These are phyloP conservation scores for Aspergillus asperescens DNA, from an alignment of 495 filamentous ascomycete species.

Conservation along the genomic window DNA sequence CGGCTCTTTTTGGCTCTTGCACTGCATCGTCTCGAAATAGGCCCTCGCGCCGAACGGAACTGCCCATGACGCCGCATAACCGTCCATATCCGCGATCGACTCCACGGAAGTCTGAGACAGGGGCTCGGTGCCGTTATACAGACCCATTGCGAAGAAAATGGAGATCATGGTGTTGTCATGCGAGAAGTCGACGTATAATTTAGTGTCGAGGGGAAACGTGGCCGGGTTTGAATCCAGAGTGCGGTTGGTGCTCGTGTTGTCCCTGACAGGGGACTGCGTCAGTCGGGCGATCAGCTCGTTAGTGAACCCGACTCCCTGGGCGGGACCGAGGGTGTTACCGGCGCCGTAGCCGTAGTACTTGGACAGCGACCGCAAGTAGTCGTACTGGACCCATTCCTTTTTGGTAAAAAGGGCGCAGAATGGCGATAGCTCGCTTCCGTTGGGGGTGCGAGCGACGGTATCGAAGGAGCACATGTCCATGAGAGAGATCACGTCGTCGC, in stretches of 20 bases:
- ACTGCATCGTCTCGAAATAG: conserved; percentile 82
- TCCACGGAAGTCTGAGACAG: conserved; percentile 46
- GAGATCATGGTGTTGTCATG: conserved; percentile 81
- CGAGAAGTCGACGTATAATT: conserved; percentile 76
- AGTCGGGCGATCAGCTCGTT: conserved; percentile 83
- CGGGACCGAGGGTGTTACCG: conserved; percentile 70
- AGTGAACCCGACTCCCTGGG: conserved; percentile 76
- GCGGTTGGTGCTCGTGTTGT: conserved; percentile 64
- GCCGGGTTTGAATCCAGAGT: conserved; percentile 57
- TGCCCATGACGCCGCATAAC: conserved; percentile 66
- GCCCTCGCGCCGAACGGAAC: conserved; percentile 74
- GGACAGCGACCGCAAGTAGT: conserved; percentile 67
- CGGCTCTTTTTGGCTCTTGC: conserved; percentile 46
- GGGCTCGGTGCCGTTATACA: conserved; percentile 58
- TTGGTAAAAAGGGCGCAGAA: conserved; percentile 70
- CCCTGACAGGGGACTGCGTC: conserved; percentile 58
- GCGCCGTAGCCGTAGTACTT: conserved; percentile 78
- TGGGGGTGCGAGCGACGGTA: conserved; percentile 53
- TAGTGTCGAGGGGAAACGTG: conserved; percentile 64
- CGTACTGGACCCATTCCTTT: conserved; percentile 66
- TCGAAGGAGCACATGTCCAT: conserved; percentile 87
- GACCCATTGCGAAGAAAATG: conserved; percentile 65
- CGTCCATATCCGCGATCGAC: conserved; percentile 39
- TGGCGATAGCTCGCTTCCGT: conserved; percentile 38
- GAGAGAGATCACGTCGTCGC: conserved; percentile 55